Conservation (phyloP, 352 stramenopile genomes). For the Sclerospora graminicola region DNA sequence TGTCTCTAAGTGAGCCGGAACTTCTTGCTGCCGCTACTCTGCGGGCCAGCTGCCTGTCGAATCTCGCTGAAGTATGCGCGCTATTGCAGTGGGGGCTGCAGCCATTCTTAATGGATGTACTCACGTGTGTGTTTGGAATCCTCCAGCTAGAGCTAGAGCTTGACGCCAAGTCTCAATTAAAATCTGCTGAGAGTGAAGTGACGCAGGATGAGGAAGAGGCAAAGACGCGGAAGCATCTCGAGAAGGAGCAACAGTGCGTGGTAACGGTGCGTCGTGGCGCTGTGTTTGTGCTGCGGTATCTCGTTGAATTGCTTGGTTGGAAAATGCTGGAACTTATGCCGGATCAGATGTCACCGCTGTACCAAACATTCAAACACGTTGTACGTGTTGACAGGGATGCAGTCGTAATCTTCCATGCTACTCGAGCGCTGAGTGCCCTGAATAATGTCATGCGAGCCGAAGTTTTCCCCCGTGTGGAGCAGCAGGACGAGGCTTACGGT, state of each 20-base stretch:
- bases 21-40: constrained; percentile 45
- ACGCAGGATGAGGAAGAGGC: constrained; percentile 8
- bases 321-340: constrained; percentile 66
- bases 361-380: constrained; percentile 70
- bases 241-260: constrained; percentile 25
- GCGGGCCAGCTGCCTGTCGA: constrained; percentile 79
- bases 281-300: constrained; percentile 67
- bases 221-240: constrained; percentile 6
- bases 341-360: constrained; percentile 60
- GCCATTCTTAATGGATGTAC: constrained; percentile 60
- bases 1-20: constrained; percentile 11
- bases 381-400: constrained; percentile 43
- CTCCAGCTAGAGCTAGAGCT: constrained; percentile 58
- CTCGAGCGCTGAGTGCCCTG: constrained; percentile 37
- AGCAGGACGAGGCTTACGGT: constrained; percentile 27
- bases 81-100: constrained; percentile 65
- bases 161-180: constrained; percentile 3
- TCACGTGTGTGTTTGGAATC: constrained; percentile 73
- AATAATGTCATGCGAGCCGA: constrained; percentile 62
- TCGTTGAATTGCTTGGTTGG: constrained; percentile 65
- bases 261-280: constrained; percentile 61
- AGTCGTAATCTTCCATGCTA: constrained; percentile 60
- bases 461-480: constrained; percentile 40
- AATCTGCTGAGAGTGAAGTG: background rate
- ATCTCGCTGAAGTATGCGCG: constrained; percentile 72